phyloP scores from a whole-genome alignment of 495 filamentous ascomycete genomes.

The Xanthoparmelia taractica region DNA sequence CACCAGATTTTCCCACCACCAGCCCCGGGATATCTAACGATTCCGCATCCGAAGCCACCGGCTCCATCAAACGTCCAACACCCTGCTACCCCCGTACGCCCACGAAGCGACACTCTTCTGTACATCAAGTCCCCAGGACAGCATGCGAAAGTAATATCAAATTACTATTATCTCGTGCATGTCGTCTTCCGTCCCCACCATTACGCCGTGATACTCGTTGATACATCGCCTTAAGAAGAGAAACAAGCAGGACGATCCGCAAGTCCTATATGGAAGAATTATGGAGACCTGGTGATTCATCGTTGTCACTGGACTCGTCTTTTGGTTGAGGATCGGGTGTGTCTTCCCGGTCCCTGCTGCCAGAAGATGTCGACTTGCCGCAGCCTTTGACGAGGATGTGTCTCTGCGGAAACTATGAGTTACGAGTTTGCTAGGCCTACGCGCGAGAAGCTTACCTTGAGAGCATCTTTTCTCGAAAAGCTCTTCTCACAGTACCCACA shows the following conservation, averaged over 20 bases:
- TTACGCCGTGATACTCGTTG: slow-evolving; percentile 12
- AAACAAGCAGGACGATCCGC: background rate
- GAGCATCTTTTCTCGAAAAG: slow-evolving; percentile 91
- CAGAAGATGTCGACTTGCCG: slow-evolving; percentile 44
- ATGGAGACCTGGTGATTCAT: slow-evolving; percentile 14
- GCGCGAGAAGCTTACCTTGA: slow-evolving; percentile 62
- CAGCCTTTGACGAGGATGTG: slow-evolving; percentile 94
- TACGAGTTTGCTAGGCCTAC: background rate
- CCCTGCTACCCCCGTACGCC: slow-evolving; percentile 4
- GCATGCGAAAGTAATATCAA: background rate
- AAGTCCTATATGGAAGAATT: slow-evolving; percentile 11
- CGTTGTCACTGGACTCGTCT: slow-evolving; percentile 20
- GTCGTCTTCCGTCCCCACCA: background rate
- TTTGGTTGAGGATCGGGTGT: slow-evolving; percentile 22
- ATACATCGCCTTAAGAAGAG: slow-evolving; percentile 6
- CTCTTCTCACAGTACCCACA: slow-evolving; percentile 91
- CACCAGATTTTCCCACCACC: background rate
- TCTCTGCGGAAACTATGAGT: slow-evolving; percentile 50
- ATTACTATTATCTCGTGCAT: slow-evolving; percentile 13
- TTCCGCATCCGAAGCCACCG: background rate
- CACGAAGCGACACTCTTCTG: background rate
- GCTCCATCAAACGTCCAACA: slow-evolving; percentile 6
- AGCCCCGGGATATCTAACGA: slow-evolving; percentile 13
- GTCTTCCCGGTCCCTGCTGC: slow-evolving; percentile 15
- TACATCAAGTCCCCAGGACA: background rate